These are phyloP conservation scores for Chrysanthemum seticuspe DNA, from an alignment of 129 eudicot genomes.

Conservation along the genomic window DNA sequence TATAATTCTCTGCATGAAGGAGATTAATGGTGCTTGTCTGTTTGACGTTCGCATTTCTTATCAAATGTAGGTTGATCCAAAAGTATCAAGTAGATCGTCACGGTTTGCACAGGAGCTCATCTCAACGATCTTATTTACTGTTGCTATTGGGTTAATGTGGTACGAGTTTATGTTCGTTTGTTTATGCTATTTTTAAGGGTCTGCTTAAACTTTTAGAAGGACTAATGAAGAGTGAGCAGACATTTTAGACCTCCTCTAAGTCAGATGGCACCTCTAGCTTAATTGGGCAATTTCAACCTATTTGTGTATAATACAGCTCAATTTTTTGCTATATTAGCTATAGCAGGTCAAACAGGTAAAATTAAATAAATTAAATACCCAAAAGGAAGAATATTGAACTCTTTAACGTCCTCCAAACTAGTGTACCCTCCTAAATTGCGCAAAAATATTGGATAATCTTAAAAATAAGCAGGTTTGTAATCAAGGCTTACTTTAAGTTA, in stretches of 20 bases:
- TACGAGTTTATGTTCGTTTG: constrained; percentile 30
- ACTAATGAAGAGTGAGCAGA: constrained; percentile 7
- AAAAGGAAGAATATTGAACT: too few species aligned
- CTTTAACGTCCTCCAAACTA: too few species aligned
- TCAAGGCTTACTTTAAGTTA: too few species aligned
- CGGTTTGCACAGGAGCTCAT: constrained; percentile 78
- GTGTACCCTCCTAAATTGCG: too few species aligned
- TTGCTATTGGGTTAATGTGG: constrained; percentile 83
- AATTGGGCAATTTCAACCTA: not conserved
- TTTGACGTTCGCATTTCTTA: constrained; percentile 11
- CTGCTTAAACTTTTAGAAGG: not conserved
- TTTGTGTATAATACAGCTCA: not conserved
- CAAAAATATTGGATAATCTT: too few species aligned
- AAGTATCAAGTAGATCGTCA: constrained; percentile 57
- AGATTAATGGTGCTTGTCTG: not conserved
- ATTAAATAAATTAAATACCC: not conserved
- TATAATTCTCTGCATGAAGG: constrained; percentile 5
- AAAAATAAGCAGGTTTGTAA: too few species aligned
- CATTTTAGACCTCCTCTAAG: not conserved
- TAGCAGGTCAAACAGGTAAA: not conserved
- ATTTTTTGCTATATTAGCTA: not conserved
- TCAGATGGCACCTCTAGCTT: not conserved
- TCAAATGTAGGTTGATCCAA: constrained; percentile 27
- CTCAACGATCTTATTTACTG: constrained; percentile 78
- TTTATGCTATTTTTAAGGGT: constrained; percentile 2